Conservation (phyloP, 73 alveolate species). For the Paramecium caudatum region DNA sequence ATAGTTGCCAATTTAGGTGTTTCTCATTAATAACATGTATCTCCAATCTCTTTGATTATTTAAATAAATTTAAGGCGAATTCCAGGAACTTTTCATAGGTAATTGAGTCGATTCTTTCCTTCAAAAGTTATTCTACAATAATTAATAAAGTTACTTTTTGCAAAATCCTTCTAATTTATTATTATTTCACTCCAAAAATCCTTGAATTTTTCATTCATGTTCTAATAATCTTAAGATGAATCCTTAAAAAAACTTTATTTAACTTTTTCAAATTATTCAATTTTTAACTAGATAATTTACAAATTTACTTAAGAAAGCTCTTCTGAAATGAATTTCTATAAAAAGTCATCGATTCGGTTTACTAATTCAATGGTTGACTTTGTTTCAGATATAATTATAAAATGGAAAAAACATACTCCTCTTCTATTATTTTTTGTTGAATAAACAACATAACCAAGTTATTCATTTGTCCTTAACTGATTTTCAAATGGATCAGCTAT, state of each 20-base stretch:
- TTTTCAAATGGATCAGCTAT: conserved; percentile 64
- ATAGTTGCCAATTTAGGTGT: conserved; percentile 38
- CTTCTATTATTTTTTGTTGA: conserved; percentile 62
- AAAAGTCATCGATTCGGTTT: conserved; percentile 43
- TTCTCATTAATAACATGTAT: neutral
- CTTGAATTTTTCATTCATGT: neutral
- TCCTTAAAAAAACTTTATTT: neutral
- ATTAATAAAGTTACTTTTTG: neutral
- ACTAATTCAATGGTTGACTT: conserved; percentile 58
- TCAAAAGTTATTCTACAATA: neutral
- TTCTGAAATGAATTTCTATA: neutral
- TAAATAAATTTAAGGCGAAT: neutral
- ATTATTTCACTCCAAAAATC: conserved; percentile 39
- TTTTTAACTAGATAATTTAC: neutral
- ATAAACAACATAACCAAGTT: conserved; percentile 73
- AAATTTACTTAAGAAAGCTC: neutral
- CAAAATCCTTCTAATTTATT: neutral
- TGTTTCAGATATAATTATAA: conserved; percentile 53
- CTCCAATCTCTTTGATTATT: neutral
- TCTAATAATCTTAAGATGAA: conserved; percentile 25
- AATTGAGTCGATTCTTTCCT: conserved; percentile 37
- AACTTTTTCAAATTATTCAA: conserved; percentile 28
- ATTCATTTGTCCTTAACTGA: conserved; percentile 71
- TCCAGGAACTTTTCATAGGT: neutral
- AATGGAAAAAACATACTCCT: conserved; percentile 61